Base-by-base conservation (phyloP, 2,329 filamentous ascomycete species). In the Aspergillus sp. region DNA sequence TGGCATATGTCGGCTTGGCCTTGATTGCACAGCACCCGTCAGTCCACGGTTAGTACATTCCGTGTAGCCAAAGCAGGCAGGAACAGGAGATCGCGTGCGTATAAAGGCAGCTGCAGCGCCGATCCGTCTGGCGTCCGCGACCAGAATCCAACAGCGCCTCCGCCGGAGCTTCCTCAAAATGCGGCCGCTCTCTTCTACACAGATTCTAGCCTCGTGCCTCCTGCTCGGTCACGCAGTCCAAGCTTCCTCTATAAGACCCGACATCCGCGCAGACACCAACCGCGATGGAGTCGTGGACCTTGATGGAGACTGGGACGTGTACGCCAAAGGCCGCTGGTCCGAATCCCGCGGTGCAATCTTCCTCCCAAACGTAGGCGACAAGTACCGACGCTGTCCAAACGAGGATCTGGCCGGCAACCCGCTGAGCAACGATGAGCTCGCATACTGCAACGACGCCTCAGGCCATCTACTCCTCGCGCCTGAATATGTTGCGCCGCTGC, bases 311-410 rank as follows among this genome's bases (percentile, higher is more conserved):
- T 59, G 63, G 0, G 74, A 78, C 43, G 19, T 64, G 0, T 11
- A n/a, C 0, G 63, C 60, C 3, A 79, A 76, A 61, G 38, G 57
- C 0, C 43, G 38, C 0, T 75, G 72, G 73, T 70, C 71, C 0
- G 5, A 57, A 0, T 25, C 51, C 0, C 59, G 56, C 1, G 76
- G 76, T 7, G 75, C 76, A n/a, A 67, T 78, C 25, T 76, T 79
- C 54, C 68, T 79, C 1, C 68, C 76, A n/a, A 76, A 76, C 57
- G 74, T 79, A 19, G 75, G 69, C 9, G 76, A 79, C 59, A 72
- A 70, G 3, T 50, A 68, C 51, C 47, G 60, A 5, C 74, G 76
- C 6, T 79, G 76, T 63, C 71, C 72, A 0, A 60, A 58, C 41
- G 7, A 31, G 13, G 56, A 57, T 38, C 22, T 65, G 62, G 48